phyloP scores from a whole-genome alignment of 768 basidiomycete species.

The Kwoniella europaea region DNA sequence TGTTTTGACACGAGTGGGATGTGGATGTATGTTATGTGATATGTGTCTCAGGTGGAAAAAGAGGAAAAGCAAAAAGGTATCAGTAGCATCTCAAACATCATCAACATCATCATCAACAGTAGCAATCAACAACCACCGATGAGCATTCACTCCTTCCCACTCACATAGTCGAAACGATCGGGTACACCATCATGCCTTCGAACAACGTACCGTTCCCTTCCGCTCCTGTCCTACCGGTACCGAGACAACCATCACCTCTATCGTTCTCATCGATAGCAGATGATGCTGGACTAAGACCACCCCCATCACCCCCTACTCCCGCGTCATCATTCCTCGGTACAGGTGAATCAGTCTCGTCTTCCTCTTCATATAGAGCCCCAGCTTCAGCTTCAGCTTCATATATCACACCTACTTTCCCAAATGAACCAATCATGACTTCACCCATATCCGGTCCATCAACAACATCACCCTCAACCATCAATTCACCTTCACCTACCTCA shows the following conservation, averaged over 20 bases:
- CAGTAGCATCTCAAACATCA: too few relatives aligned
- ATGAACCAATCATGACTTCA: slow-evolving; percentile 7
- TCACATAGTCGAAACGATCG: too few relatives aligned
- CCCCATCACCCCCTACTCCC: slow-evolving; percentile 18
- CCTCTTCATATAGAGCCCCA: slow-evolving; percentile 12
- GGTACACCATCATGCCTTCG: too few relatives aligned
- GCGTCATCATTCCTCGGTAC: slow-evolving; percentile 14
- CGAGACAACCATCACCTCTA: slow-evolving; percentile 45
- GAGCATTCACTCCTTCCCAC: too few relatives aligned
- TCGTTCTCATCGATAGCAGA: slow-evolving; percentile 27
- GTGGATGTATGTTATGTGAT: too few relatives aligned
- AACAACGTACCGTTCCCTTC: not conserved
- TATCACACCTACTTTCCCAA: slow-evolving; percentile 6
- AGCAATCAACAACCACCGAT: too few relatives aligned
- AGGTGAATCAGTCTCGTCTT: slow-evolving; percentile 7
- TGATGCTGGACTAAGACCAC: slow-evolving; percentile 13
- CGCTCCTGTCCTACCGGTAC: slow-evolving; percentile 33
- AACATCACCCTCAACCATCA: slow-evolving; percentile 3
- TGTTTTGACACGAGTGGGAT: too few relatives aligned
- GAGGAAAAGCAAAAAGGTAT: too few relatives aligned
- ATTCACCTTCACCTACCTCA: not conserved
- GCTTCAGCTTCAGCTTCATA: not conserved
- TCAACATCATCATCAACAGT: too few relatives aligned
- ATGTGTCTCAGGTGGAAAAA: too few relatives aligned
- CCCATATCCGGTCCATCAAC: slow-evolving; percentile 1